Conservation (phyloP, 2,329 filamentous ascomycete genomes). For the Neopestalotiopsis sp. region DNA sequence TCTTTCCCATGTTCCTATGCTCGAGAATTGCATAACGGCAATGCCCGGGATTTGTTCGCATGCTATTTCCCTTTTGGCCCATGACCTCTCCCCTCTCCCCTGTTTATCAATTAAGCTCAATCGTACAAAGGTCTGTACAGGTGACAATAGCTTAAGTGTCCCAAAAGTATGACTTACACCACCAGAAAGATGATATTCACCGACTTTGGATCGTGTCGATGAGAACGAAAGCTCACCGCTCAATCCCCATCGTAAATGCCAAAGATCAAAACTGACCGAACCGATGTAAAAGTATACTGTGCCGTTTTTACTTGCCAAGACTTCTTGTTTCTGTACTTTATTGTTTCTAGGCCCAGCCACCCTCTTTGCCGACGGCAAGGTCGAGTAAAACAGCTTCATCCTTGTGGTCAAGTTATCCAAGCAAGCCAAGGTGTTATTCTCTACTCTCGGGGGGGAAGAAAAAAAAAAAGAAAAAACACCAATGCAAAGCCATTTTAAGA, state of each 20-base stretch:
- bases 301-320: background rate
- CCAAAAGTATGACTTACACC: no score
- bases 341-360: background rate
- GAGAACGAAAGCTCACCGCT: no score
- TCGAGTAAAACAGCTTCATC: background rate
- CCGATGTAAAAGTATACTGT: background rate
- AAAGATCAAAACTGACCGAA: background rate
- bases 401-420: background rate
- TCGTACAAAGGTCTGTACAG: no score
- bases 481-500: background rate
- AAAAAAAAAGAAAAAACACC: background rate
- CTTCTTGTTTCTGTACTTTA: background rate
- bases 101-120: no score
- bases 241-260: no score
- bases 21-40: background rate
- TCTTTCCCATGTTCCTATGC: background rate
- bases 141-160: no score
- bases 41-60: background rate
- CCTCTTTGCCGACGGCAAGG: background rate
- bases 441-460: background rate
- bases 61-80: background rate
- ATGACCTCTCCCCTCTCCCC: background rate
- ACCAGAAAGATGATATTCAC: no score
- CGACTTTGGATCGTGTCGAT: no score
- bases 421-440: background rate